Evolutionary conservation across 441 rosid genomes (phyloP), one percentile per base, ranked within the genome.

Genomic region (Euphorbia celastroides): DNA sequence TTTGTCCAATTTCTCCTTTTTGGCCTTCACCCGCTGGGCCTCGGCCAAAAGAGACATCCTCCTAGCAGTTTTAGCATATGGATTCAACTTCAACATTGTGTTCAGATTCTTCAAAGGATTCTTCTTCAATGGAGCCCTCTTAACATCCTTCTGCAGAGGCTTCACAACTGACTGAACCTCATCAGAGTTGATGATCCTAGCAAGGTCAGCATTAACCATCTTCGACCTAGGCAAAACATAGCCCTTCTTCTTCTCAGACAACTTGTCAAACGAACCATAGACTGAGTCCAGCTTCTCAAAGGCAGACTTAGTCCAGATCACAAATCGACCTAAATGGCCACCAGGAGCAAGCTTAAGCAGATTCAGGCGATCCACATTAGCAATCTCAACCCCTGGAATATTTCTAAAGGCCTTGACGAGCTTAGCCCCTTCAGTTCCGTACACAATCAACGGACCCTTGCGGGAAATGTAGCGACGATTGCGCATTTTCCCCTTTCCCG

Each of bases 21-120:
- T 93, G 3, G 96, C 72, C 84, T 89, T 88, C 5, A 94, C 88
- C 2, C 92, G 85, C 80, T 92, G 87, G 0, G 75, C 97, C 77
- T 94, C 98, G 0, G 99, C 97, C 75, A 94, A 77, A 62, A 92
- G 77, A 0, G 98, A 68, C 98, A 94, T 94, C 83, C 98, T 88
- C 86, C 70, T 83, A 0, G 98, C 96, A 2, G 97, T 87, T 88
- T 91, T 89, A 0, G 99, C 98, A 71, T 94, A 94, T 0, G 98
- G 99, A 38, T 92, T 94, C 63, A 92, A 72, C 71, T 81, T 92
- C 70, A 94, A 54, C 98, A 94, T 81, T 12, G 81, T 83, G 60
- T 88, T 88, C 52, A 88, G 63, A 32, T 94, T 94, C 97, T 85
- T 92, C 56, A 94, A 65, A 7, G 97, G 99, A 61, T 94, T 94